phyloP scores from a whole-genome alignment of 2,329 filamentous ascomycete species.

The Beauveria medogensis region DNA sequence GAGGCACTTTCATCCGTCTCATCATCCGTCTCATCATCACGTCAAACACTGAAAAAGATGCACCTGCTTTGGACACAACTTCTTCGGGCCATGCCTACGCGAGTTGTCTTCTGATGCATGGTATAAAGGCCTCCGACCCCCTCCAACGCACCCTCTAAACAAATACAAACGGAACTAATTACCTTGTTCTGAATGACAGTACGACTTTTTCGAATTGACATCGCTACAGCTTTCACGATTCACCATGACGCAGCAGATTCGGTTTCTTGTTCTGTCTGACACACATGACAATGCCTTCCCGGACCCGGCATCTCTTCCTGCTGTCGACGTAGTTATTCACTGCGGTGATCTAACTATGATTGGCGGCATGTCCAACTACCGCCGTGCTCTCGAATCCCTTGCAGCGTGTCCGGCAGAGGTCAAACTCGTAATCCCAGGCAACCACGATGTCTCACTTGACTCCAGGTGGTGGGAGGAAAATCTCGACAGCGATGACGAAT shows the following conservation, averaged over 20 bases:
- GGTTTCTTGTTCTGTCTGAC: constrained; percentile 8
- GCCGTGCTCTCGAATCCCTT: constrained; percentile 26
- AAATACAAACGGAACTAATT: not conserved
- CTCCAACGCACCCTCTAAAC: not conserved
- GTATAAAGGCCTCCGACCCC: not conserved
- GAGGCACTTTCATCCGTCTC: not conserved
- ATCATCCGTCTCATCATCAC: not conserved
- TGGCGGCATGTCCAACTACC: constrained; percentile 30
- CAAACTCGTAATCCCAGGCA: constrained; percentile 38
- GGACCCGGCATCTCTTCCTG: not conserved
- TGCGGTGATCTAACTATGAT: constrained; percentile 35
- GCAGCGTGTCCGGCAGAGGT: constrained; percentile 29
- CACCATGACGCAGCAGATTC: not conserved
- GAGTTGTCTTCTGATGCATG: not conserved
- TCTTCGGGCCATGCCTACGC: too few species aligned
- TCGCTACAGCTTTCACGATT: not conserved
- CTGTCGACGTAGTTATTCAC: constrained; percentile 33
- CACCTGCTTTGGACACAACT: too few species aligned
- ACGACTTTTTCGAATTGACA: not conserved
- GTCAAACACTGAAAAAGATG: not conserved
- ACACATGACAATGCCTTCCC: constrained; percentile 7
- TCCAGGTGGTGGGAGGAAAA: constrained; percentile 11
- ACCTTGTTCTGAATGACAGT: not conserved
- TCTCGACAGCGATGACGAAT: constrained; percentile 21
- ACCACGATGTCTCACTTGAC: constrained; percentile 34